phyloP scores from a whole-genome alignment of 192 early-diverging fungal species.

The Dispira simplex region DNA sequence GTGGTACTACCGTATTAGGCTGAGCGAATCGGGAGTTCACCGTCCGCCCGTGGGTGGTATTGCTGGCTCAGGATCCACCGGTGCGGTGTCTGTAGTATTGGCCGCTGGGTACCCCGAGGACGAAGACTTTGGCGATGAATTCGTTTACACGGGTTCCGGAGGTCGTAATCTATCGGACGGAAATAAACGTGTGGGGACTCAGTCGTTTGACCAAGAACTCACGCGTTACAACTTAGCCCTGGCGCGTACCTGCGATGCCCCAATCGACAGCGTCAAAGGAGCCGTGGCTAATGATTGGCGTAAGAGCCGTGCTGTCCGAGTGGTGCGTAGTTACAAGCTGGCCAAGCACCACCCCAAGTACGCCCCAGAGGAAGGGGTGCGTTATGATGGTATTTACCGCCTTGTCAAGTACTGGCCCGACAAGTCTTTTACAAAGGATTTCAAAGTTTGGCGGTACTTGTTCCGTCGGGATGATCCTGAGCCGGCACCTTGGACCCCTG shows the following conservation, averaged over 20 bases:
- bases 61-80: conserved; percentile 27
- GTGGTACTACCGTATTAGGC: conserved; percentile 34
- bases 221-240: conserved; percentile 37
- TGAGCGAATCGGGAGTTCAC: conserved; percentile 34
- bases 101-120: conserved; percentile 49
- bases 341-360: conserved; percentile 28
- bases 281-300: conserved; percentile 32
- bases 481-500: conserved; percentile 43
- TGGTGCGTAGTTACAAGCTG: conserved; percentile 33
- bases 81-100: conserved; percentile 44
- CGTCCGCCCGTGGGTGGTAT: conserved; percentile 51
- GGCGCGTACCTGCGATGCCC: conserved; percentile 36
- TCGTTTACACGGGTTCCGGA: conserved; percentile 52
- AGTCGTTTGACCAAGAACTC: conserved; percentile 41
- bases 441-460: conserved; percentile 40
- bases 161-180: conserved; percentile 33
- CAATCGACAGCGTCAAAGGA: conserved; percentile 21
- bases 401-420: conserved; percentile 46
- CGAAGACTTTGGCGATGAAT: conserved; percentile 42
- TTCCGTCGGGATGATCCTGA: conserved; percentile 47
- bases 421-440: conserved; percentile 22
- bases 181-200: conserved; percentile 35
- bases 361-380: conserved; percentile 33
- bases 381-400: conserved; percentile 55
- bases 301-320: conserved; percentile 35